Base-by-base conservation (phyloP, 2,329 filamentous ascomycete species). In the Cytospora piceae region DNA sequence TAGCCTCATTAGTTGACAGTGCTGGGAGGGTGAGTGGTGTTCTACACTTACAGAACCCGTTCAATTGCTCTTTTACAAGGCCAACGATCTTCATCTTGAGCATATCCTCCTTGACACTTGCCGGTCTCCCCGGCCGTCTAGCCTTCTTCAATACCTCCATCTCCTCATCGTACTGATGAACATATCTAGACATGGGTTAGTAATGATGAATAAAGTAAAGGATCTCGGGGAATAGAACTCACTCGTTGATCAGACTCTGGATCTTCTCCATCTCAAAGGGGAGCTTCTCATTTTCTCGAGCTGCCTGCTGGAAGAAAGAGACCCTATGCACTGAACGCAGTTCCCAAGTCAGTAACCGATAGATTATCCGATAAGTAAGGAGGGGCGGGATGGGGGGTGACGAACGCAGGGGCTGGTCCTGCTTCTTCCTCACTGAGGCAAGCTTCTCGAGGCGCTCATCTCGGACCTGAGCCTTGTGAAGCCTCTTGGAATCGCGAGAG, bases 401-500 rank as follows among this genome's bases (percentile, higher is more conserved):
- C 84, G 65, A 80, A 95, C 93, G 77, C 72, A 92, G 86, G 27
- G 89, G 87, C 73, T 89, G 86, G 74, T 96, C 92, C 69, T 85
- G 87, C 77, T 90, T 95, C 72, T 85, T 85, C 72, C 91, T 86
- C 46, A 88, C 82, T n/a, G 85, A 80, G 27, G 88, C 85, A 64
- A 94, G 81, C 75, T 90, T 90, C 71, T 87, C 87, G 42, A 99
- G 83, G 74, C 92, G 92, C 72, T 95, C 90, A 73, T 97, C 94
- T 77, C 95, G 85, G 69, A 89, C 85, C 68, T 87, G 86, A 24
- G 95, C 95, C 72, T 89, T 86, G 75, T 93, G 90, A 69, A 98
- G 81, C 60, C 92, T 87, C 73, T 90, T 87, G 4, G 93, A 91
- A 81, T 98, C 92, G 70, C 95, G 85, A 67, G 93, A 97, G 76